A percentile compares a stretch with the other conserved stretches of the same genome.
Evolutionary conservation across 129 eudicot genomes (phyloP).

Genomic region (Flaveria linearis): DNA sequence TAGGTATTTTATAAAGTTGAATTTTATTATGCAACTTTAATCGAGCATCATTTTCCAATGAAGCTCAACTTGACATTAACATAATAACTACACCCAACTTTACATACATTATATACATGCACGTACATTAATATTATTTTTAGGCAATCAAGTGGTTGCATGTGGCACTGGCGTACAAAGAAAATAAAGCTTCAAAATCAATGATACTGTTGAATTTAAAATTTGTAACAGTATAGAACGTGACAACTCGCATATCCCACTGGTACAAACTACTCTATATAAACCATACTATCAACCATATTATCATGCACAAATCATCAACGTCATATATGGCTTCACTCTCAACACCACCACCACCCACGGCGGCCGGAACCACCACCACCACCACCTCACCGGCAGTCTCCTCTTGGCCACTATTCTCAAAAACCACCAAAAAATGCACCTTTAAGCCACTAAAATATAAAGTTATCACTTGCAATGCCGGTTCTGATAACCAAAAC

Average conservation of each 20-base stretch:
- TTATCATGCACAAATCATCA: conserved; percentile 25
- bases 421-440: conserved; percentile 27
- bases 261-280: conserved; percentile 25
- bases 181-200: background rate
- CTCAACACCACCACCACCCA: conserved; percentile 6
- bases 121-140: background rate
- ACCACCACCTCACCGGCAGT: background rate
- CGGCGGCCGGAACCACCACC: conserved; percentile 28
- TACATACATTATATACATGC: background rate
- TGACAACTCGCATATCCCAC: conserved; percentile 22
- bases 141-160: conserved; percentile 10
- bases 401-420: conserved; percentile 35
- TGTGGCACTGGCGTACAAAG: background rate
- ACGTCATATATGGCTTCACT: conserved; percentile 31
- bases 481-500: conserved; percentile 14
- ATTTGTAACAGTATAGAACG: conserved; percentile 10
- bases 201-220: background rate
- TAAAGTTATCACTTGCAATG: conserved; percentile 29
- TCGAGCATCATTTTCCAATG: too few species aligned
- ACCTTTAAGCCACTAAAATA: conserved; percentile 27
- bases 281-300: conserved; percentile 5
- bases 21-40: too few species aligned
- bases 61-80: too few species aligned
- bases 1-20: too few species aligned
- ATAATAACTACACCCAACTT: too few species aligned